Evolutionary conservation across 1,284 basidiomycete species (phyloP).

Genomic region (Phenoliferia sp.): DNA sequence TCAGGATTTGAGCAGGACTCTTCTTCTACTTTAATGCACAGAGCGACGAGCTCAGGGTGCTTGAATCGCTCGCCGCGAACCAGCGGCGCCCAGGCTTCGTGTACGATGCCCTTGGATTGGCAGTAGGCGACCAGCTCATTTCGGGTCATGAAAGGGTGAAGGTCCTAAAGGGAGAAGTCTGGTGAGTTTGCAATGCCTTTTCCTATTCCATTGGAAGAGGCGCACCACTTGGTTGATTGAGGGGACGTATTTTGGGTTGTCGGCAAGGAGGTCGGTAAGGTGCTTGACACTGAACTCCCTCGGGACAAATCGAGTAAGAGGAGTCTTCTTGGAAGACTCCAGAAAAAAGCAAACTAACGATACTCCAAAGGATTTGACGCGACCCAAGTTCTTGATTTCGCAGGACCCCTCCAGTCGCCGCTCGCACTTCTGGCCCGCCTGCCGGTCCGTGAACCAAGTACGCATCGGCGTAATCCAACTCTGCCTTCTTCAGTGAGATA

Average conservation of each 20-base stretch:
- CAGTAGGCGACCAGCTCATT: slow-evolving; percentile 72
- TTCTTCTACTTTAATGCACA: slow-evolving; percentile 61
- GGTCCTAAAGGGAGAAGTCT: too few relatives aligned
- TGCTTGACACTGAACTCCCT: slow-evolving; percentile 55
- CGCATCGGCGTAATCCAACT: slow-evolving; percentile 59
- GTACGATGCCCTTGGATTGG: slow-evolving; percentile 57
- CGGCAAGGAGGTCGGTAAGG: slow-evolving; percentile 67
- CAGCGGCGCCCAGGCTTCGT: slow-evolving; percentile 58
- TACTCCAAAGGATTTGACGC: slow-evolving; percentile 67
- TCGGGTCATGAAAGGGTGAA: slow-evolving; percentile 81
- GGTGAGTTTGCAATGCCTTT: too few relatives aligned
- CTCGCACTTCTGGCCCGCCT: slow-evolving; percentile 25
- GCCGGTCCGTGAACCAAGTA: slow-evolving; percentile 68
- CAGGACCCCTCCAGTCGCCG: slow-evolving; percentile 27
- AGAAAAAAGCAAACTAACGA: slow-evolving; percentile 44
- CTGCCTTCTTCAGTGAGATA: slow-evolving; percentile 14
- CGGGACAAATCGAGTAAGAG: slow-evolving; percentile 35
- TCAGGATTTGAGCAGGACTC: slow-evolving; percentile 65
- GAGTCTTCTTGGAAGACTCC: slow-evolving; percentile 55
- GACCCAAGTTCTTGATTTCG: slow-evolving; percentile 58
- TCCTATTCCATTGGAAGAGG: too few relatives aligned
- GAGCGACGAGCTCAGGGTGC: slow-evolving; percentile 54
- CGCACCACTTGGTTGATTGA: slow-evolving; percentile 68
- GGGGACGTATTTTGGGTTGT: slow-evolving; percentile 50
- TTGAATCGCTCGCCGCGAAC: slow-evolving; percentile 57